Base-by-base conservation (phyloP, 139 green algal genomes). In the Ettlia oleoabundans region DNA sequence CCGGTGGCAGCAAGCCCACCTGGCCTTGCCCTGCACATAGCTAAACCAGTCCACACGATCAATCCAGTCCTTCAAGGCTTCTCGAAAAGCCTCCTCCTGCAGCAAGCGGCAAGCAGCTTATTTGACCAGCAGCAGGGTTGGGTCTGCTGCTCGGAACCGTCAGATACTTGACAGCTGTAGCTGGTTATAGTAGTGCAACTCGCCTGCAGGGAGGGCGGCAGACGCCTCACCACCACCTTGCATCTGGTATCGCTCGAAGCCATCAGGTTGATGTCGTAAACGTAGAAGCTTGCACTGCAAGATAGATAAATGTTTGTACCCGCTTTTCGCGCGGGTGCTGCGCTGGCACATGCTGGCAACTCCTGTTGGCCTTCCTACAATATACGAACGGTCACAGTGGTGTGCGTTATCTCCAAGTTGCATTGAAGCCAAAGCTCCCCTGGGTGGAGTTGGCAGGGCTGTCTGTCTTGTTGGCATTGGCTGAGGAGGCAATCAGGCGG, bases 161-260 rank as follows among this genome's bases (percentile, higher is more conserved):
- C 47, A 58, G 13, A 10, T 58, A 15, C 13, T 58, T 10, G 21
- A 22, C 28, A n/a, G 55, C 21, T 32, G 5, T 32, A 28, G 55
- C 18, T 32, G 21, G 55, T 65, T 15, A 28, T 9, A n/a, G 55
- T 9, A 28, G 15, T 32, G 18, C 55, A 65, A 37, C 69, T 22
- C 67, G 55, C 67, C 69, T 35, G 52, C 5, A 96, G 84, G 0
- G 52, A 81, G 1, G 93, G 91, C 2, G 93, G 93, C 38, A 96
- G 79, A 5, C 86, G 84, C 9, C 93, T 86, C 19, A 96, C 86
- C 28, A 95, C 87, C 1, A 96, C 92, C 83, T 96, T 95, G n/a
- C 80, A 91, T 18, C 81, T 53, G 8, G 37, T 38, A 4, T 84
- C 79, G 15, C 3, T 8, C 28, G 38, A 5, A 15, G 67, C 38